Base-by-base conservation (phyloP, 495 filamentous ascomycete species). In the Articulospora tetracladia region DNA sequence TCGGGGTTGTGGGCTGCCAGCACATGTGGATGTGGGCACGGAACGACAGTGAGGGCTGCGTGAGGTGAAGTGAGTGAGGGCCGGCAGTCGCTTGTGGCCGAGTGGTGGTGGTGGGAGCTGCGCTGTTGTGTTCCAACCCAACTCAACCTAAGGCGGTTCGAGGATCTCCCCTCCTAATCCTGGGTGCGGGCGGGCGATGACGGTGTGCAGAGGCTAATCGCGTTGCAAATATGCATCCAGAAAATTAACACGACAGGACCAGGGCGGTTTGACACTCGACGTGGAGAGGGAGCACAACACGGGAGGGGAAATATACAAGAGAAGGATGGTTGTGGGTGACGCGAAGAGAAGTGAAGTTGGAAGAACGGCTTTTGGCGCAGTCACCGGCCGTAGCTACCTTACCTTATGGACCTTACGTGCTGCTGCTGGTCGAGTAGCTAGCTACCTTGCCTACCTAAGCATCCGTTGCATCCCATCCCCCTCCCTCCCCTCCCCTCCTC, bases 21-120 rank as follows among this genome's bases (percentile, higher is more conserved):
- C 53, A 55, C 53, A 55, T 55, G 53, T 15, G 51, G 53, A 44
- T 44, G 20, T 25, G 25, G 47, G 47, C 30, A 32, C 30, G 4
- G 30, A 13, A n/a, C n/a, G n/a, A n/a, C n/a, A 34, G 15, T 7
- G 30, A 34, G 6, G 6, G 30, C 15, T 15, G 30, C 15, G 30
- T 34, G 30, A 34, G 30, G 30, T 34, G 30, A 34, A 34, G 15
- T n/a, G n/a, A n/a, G n/a, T n/a, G n/a, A n/a, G n/a, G n/a, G n/a
- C n/a, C 4, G 30, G 30, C 30, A 13, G 30, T 32, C 30, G 30
- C 6, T 32, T 32, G 30, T 32, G 30, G n/a, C n/a, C n/a, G n/a
- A n/a, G 30, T 32, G 30, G 30, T 32, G 30, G 30, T 32, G 30
- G 30, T 32, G 30, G 30, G 30, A 4, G 30, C 6, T 32, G 30